A percentile compares a stretch with the other conserved stretches of the same genome.
Evolutionary conservation across 176 grass and related monocot species (phyloP).

Genomic region (Musa itinerans): DNA sequence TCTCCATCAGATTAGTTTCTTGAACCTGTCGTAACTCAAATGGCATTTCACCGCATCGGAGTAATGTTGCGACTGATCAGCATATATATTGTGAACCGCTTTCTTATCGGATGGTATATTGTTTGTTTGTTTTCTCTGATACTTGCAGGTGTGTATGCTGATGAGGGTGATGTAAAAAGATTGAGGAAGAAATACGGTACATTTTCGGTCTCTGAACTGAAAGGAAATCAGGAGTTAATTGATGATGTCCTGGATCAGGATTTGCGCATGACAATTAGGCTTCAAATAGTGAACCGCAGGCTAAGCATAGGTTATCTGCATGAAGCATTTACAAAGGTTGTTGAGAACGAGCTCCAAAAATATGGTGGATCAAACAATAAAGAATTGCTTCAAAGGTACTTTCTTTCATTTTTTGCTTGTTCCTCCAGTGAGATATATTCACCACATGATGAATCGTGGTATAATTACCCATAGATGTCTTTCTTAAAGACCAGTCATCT

Average conservation of each 20-base stretch:
- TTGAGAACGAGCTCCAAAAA: constrained; percentile 55
- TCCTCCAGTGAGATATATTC: neutral
- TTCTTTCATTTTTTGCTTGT: neutral
- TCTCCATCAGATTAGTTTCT: too few relatives aligned
- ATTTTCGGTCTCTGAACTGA: constrained; percentile 40
- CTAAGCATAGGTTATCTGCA: constrained; percentile 47
- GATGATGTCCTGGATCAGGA: constrained; percentile 46
- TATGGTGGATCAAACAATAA: constrained; percentile 44
- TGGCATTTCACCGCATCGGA: too few relatives aligned
- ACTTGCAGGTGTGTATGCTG: constrained; percentile 66
- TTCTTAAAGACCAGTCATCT: too few relatives aligned
- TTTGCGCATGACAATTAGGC: constrained; percentile 63
- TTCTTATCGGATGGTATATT: neutral
- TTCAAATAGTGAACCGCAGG: constrained; percentile 59
- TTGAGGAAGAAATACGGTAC: constrained; percentile 48
- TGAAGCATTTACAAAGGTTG: constrained; percentile 50
- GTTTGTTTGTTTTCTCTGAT: neutral
- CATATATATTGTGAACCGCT: neutral
- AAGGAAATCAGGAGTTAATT: constrained; percentile 40
- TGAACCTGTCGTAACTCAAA: too few relatives aligned
- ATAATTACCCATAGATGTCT: neutral
- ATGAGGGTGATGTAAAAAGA: constrained; percentile 44
- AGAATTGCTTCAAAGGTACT: constrained; percentile 75
- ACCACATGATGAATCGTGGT: neutral
- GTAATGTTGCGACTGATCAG: too few relatives aligned